Conservation (phyloP, 106 monocot species). For the Hemerocallis citrina region DNA sequence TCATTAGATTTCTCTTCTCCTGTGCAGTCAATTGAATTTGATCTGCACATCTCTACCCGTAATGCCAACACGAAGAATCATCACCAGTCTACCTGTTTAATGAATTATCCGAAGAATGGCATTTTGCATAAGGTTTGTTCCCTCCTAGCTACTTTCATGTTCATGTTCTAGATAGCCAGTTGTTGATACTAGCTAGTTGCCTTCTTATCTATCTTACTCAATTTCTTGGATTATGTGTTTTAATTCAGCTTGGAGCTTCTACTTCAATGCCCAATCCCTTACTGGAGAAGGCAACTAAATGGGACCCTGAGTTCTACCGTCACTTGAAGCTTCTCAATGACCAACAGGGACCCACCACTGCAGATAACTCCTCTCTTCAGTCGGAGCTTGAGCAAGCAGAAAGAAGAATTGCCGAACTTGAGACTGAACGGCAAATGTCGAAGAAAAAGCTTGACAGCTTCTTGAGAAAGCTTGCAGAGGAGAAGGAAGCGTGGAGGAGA, state of each 20-base stretch:
- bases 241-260: conserved; percentile 39
- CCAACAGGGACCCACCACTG: conserved; percentile 21
- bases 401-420: conserved; percentile 45
- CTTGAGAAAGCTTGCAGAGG: conserved; percentile 58
- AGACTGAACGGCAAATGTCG: conserved; percentile 39
- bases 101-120: conserved; percentile 27
- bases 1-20: neutral
- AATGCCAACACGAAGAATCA: conserved; percentile 20
- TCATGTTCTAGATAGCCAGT: neutral
- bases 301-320: conserved; percentile 61
- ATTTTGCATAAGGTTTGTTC: conserved; percentile 42
- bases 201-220: neutral
- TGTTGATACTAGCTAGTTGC: neutral
- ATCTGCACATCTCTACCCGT: conserved; percentile 11
- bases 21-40: conserved; percentile 28
- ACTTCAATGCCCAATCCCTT: conserved; percentile 26
- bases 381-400: conserved; percentile 62
- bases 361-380: conserved; percentile 39
- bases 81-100: conserved; percentile 7
- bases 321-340: conserved; percentile 46
- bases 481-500: conserved; percentile 56
- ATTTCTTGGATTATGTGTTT: neutral
- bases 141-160: neutral
- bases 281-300: conserved; percentile 79
- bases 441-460: conserved; percentile 80